Conservation (phyloP, 1,284 basidiomycete species). For the Tilletia caries region DNA sequence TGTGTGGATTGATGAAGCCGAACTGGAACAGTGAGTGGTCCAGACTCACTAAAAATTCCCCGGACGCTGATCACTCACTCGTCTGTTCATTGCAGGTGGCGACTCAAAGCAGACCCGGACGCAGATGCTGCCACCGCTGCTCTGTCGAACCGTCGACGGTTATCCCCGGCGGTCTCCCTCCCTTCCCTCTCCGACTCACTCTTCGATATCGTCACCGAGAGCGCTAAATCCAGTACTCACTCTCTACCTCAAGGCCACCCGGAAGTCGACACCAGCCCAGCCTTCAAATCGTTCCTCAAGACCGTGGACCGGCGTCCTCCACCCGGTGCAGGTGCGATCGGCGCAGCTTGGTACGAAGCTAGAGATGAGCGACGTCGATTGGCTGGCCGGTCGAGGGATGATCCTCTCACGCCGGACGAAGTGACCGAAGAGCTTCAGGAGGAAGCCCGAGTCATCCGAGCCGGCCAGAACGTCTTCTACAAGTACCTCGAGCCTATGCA, state of each 20-base stretch:
- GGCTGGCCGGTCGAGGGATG: slow-evolving; percentile 26
- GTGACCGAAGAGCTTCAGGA: slow-evolving; percentile 40
- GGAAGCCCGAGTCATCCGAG: slow-evolving; percentile 27
- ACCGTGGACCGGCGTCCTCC: slow-evolving; percentile 18
- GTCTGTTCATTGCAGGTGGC: no score
- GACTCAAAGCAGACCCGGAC: no score
- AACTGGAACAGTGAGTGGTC: not conserved
- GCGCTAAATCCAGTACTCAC: no score
- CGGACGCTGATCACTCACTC: no score
- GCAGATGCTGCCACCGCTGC: no score
- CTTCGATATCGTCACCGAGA: no score
- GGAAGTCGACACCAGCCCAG: not conserved
- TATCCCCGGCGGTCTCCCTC: no score
- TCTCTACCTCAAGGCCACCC: not conserved
- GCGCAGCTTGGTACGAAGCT: slow-evolving; percentile 17
- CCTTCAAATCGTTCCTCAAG: not conserved
- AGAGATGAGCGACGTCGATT: slow-evolving; percentile 2
- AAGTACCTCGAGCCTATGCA: slow-evolving; percentile 56
- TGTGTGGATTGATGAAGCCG: not conserved
- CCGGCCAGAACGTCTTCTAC: slow-evolving; percentile 55
- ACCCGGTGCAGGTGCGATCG: slow-evolving; percentile 16
- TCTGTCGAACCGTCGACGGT: no score
- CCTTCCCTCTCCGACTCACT: no score
- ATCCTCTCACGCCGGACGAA: slow-evolving; percentile 23
- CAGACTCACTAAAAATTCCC: no score